A percentile compares a stretch with the other conserved stretches of the same genome.
Evolutionary conservation across 768 basidiomycete genomes (phyloP).

Genomic region (Fomitopsis serialis): DNA sequence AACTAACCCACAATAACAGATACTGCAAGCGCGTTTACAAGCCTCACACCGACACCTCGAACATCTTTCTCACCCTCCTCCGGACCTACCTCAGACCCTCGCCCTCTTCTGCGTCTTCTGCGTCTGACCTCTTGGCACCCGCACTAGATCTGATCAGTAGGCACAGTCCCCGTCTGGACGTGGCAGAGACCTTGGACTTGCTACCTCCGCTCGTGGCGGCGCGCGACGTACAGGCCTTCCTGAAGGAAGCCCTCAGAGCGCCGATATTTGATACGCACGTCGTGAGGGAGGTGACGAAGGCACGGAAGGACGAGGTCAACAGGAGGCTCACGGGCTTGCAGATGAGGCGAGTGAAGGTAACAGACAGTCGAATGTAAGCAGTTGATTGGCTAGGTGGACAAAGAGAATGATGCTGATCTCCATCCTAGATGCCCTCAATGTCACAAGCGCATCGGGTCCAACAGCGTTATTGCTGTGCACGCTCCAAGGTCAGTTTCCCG

Average conservation of each 20-base stretch:
- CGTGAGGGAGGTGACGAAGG: slow-evolving; percentile 62
- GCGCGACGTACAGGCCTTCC: slow-evolving; percentile 71
- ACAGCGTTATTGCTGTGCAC: slow-evolving; percentile 92
- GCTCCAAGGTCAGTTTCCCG: slow-evolving; percentile 59
- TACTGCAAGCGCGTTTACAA: slow-evolving; percentile 86
- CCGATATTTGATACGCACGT: slow-evolving; percentile 68
- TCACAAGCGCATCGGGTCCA: slow-evolving; percentile 80
- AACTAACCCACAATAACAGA: slow-evolving; percentile 33
- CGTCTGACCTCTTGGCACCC: slow-evolving; percentile 61
- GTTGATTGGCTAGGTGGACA: background rate
- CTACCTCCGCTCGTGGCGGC: slow-evolving; percentile 89
- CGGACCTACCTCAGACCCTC: slow-evolving; percentile 82
- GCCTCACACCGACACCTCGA: slow-evolving; percentile 44
- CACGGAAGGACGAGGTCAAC: slow-evolving; percentile 75
- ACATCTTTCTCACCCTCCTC: slow-evolving; percentile 80
- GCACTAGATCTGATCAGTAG: slow-evolving; percentile 85
- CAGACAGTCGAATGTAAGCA: slow-evolving; percentile 87
- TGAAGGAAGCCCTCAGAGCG: slow-evolving; percentile 62
- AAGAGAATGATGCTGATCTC: background rate
- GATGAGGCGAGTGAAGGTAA: slow-evolving; percentile 78
- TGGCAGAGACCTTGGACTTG: slow-evolving; percentile 76
- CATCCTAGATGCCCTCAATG: slow-evolving; percentile 84
- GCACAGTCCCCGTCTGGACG: slow-evolving; percentile 78
- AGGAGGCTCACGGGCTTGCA: slow-evolving; percentile 71
- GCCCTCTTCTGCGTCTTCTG: slow-evolving; percentile 53